Conservation (phyloP, 768 basidiomycete species). For the Tulasnella sp. region DNA sequence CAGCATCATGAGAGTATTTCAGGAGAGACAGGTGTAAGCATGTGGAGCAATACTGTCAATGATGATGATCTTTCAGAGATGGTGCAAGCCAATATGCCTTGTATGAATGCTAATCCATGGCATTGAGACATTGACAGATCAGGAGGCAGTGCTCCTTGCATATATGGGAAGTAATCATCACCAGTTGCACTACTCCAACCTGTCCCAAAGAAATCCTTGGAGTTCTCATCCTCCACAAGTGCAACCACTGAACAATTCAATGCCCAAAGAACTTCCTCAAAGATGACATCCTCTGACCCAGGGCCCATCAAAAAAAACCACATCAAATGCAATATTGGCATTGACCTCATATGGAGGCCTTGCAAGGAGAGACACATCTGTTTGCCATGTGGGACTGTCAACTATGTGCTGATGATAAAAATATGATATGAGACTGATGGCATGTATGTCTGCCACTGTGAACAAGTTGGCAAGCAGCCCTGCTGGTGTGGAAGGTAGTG, state of each 20-base stretch:
- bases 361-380: conserved; percentile 54
- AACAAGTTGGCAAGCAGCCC: not conserved
- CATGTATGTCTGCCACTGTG: conserved; percentile 59
- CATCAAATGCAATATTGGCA: conserved; percentile 44
- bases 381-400: conserved; percentile 51
- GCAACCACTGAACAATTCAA: conserved; percentile 76
- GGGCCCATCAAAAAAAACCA: conserved; percentile 58
- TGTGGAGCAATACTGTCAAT: conserved; percentile 14
- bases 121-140: conserved; percentile 52
- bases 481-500: not conserved
- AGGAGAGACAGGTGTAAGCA: conserved; percentile 69
- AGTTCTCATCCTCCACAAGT: conserved; percentile 43
- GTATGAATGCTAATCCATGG: conserved; percentile 67
- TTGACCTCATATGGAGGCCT: conserved; percentile 64
- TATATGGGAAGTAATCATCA: conserved; percentile 39
- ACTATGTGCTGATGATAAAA: conserved; percentile 45
- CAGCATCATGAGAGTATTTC: conserved; percentile 34
- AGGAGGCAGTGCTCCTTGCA: conserved; percentile 44
- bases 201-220: not conserved
- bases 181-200: not conserved
- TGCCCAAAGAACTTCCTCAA: conserved; percentile 55
- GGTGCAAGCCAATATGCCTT: conserved; percentile 35
- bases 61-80: too few species aligned
- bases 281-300: conserved; percentile 68
- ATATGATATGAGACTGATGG: conserved; percentile 63